Evolutionary conservation across 148 eudicot genomes (phyloP).

Genomic region (Camellia sinensis): DNA sequence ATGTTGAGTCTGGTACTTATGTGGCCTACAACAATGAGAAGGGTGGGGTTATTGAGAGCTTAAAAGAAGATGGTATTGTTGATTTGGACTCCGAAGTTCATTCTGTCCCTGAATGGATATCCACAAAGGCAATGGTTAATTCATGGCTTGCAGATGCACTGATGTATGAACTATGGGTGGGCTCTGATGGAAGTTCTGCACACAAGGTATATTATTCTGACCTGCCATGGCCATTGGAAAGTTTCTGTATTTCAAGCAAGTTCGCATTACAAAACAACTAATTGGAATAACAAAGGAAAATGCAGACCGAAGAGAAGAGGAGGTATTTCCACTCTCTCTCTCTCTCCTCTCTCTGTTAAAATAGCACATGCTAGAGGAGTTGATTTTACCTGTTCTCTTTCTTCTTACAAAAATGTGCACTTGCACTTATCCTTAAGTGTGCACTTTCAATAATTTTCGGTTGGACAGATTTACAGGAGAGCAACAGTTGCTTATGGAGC

Average conservation of each 20-base stretch:
- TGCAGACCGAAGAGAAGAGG: constrained; percentile 69
- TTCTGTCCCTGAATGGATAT: constrained; percentile 72
- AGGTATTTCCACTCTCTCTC: constrained; percentile 41
- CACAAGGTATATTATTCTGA: constrained; percentile 71
- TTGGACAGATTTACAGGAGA: constrained; percentile 69
- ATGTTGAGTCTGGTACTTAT: constrained; percentile 73
- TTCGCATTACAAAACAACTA: constrained; percentile 41
- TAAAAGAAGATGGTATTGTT: constrained; percentile 70
- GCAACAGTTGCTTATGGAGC: constrained; percentile 67
- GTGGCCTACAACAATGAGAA: constrained; percentile 90
- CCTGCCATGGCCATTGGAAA: constrained; percentile 88
- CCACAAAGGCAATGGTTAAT: constrained; percentile 66
- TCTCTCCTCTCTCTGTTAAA: neutral
- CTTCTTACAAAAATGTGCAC: neutral
- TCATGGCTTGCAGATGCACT: constrained; percentile 85
- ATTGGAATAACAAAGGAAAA: constrained; percentile 84
- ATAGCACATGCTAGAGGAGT: neutral
- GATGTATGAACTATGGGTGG: constrained; percentile 82
- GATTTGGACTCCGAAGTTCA: constrained; percentile 64
- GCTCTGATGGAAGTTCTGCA: constrained; percentile 53
- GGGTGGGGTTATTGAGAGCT: constrained; percentile 70
- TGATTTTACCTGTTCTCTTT: neutral
- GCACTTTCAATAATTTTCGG: neutral
- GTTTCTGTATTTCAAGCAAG: constrained; percentile 61
- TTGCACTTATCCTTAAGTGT: neutral